Percentiles rank a stretch among this genome's conserved stretches.
Conservation (phyloP, 1,284 basidiomycete species). For the Ustilago nuda region DNA sequence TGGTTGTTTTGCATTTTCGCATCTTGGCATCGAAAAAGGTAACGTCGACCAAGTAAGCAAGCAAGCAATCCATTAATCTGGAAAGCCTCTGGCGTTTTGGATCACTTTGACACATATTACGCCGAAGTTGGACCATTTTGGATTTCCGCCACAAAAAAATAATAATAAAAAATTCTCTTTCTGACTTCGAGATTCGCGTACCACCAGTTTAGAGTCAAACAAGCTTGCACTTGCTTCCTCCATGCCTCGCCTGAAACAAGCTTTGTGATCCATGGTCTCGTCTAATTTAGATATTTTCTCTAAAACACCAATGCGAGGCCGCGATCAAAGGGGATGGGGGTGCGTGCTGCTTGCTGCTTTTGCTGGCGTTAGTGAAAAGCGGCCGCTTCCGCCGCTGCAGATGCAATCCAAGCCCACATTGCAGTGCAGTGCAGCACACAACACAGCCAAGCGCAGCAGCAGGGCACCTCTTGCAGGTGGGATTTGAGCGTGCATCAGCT, state of each 20-base stretch:
- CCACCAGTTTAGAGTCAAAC: not conserved
- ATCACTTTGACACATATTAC: not conserved
- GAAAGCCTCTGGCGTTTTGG: not conserved
- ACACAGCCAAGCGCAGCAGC: not conserved
- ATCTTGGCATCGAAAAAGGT: not conserved
- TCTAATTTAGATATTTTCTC: not conserved
- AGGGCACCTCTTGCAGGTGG: conserved; percentile 6
- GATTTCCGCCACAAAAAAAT: not conserved
- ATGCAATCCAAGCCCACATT: not conserved
- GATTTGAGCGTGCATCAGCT: conserved; percentile 1
- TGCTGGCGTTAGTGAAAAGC: not conserved
- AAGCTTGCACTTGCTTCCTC: not conserved
- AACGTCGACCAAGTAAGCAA: not conserved
- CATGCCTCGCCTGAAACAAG: not conserved
- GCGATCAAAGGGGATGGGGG: no score
- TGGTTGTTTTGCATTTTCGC: not conserved
- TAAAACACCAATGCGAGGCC: no score
- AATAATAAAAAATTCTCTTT: not conserved
- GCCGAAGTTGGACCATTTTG: conserved; percentile 3
- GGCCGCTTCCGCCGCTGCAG: conserved; percentile 4
- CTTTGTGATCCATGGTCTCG: not conserved
- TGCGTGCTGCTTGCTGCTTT: no score
- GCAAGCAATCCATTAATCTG: not conserved
- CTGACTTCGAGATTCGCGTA: not conserved
- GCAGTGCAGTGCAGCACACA: not conserved